Base-by-base conservation (phyloP, 805 yeast species). In the Spathaspora gorwiae region DNA sequence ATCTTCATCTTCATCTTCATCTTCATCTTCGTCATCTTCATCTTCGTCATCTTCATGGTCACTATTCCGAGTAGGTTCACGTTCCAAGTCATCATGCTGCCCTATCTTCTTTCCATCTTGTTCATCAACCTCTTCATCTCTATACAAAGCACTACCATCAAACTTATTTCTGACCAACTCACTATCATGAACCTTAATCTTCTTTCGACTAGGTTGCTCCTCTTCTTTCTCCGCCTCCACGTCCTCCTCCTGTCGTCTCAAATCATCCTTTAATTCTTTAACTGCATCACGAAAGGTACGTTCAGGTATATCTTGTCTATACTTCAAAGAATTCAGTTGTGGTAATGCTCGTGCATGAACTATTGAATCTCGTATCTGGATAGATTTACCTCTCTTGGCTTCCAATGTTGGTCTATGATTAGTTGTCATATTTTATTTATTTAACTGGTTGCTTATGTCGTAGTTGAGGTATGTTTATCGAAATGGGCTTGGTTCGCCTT, bases 321-420 rank as follows among this genome's bases (percentile, higher is more conserved):
- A 55, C 42, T 66, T 66, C 39, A 66, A 48, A 15, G 47, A 45
- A 9, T 62, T 53, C 40, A 64, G 68, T 27, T 56, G 65, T 4
- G 60, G 58, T 14, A 56, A 50, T 2, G 60, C 49, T 26, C 70
- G 51, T 1, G 68, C 49, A 51, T 66, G 72, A 19, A 53, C 48
- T 9, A 66, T 66, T 30, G 66, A 47, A 43, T 63, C 62, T n/a
- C 47, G 43, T 24, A 66, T 64, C 2, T 48, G 44, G 15, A 54
- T 52, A 27, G 48, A 55, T 42, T 62, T 59, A 6, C 72, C 71
- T 30, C 64, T 49, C 43, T 66, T 66, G 40, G 67, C 62, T 44
- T 66, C 71, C 35, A 66, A 54, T 13, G 70, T 65, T 7, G 72
- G 72, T 34, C 70, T 54, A 47, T 66, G 71, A 46, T 66, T 66